Evolutionary conservation across 305 asterid genomes (phyloP), one percentile per base, ranked within the genome.

Genomic region (Fraxinus sp.): DNA sequence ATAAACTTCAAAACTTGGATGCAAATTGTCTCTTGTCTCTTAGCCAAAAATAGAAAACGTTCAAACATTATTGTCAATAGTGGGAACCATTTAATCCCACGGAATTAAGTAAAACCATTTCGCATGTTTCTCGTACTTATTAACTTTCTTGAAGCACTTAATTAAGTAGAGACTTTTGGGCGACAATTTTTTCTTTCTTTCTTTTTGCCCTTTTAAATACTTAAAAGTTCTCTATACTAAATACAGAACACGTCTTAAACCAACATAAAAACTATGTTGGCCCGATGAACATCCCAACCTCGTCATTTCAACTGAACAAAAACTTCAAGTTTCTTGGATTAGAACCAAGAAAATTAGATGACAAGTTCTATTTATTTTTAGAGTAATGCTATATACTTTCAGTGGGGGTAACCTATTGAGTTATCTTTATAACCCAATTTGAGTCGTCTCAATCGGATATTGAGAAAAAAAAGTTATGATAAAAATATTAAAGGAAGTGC

Each of bases 11-110:
- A 77, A 30, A 71, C 41, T 35, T 55, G 14, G 36, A 55, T 49
- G 81, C 87, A 89, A 89, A 74, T 84, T 85, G 86, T 85, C n/a
- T 36, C 5, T 77, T 72, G 74, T 82, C 76, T 75, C 32, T 74
- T 52, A 52, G 62, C 22, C 62, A 52, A 52, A 52, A 52, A 52
- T 52, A 4, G 62, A 16, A 52, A 52, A 52, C 2, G 3, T 52
- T n/a, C 0, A 52, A 52, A 52, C n/a, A 46, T 52, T 52, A 52
- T 52, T 52, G 62, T 49, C 20, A 49, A 5, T 14, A 49, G 59
- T 49, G 59, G 59, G 7, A 49, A 49, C 7, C 62, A 52, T 52
- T 16, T 52, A 52, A 52, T 52, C 62, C 62, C 22, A 52, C 62
- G 62, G 62, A 5, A 52, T 52, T 18, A 46, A 46, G 62, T 16